Base-by-base conservation (phyloP, 352 stramenopile species). In the Phytophthora tentaculata region DNA sequence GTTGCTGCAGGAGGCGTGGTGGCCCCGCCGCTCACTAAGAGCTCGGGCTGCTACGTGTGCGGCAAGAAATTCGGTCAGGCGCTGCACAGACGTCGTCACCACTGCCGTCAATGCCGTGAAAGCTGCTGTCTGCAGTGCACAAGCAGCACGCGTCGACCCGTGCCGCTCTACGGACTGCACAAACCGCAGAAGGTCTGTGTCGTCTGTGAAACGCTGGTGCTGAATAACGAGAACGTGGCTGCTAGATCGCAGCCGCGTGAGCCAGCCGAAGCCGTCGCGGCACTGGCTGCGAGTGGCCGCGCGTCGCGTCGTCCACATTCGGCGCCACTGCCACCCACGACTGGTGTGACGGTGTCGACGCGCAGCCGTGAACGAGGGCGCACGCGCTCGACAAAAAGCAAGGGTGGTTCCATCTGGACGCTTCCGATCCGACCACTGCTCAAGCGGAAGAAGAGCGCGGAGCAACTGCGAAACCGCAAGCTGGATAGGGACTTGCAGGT, bases 41-140 rank as follows among this genome's bases (percentile, higher is more conserved):
- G 69, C 37, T 19, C 32, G 1, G 50, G 67, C 55, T 91, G 83
- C 55, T 64, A 50, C 32, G 73, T 81, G 28, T 91, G 83, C 52
- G 73, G 61, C 6, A 70, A 72, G 39, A 44, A 47, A 13, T 92
- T 92, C 65, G 64, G 66, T 16, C 37, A 56, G 16, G 55, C 73
- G 48, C 49, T 71, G 49, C 65, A 64, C 17, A 64, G 66, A 0
- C 65, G 76, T 54, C 84, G 84, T n/a, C 74, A 90, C 56, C 84
- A 92, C 68, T 92, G 84, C 67, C 82, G 82, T 39, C 79, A 86
- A 51, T 92, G 84, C 48, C 74, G 84, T 45, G 70, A 85, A 28
- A 89, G 80, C 61, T 88, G 77, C 63, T 90, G 81, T 64, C 17
- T 77, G 45, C 67, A 78, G 55, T 92, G 84, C 48, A 63, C 83